Conservation (phyloP, 805 yeast genomes). For the Lipomyces starkeyi region DNA sequence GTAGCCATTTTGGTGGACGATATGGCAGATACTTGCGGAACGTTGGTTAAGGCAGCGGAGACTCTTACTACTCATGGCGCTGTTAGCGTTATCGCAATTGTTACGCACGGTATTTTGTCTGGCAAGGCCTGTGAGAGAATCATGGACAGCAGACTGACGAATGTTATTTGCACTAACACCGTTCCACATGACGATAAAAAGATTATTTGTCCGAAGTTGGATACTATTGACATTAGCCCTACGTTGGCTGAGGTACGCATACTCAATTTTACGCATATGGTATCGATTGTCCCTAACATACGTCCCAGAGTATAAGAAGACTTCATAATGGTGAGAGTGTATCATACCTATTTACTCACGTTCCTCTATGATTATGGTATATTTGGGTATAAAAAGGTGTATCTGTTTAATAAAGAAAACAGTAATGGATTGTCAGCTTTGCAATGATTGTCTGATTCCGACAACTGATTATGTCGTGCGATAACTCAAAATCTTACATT, state of each 20-base stretch:
- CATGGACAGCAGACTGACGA: slow-evolving; percentile 66
- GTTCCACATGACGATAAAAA: slow-evolving; percentile 78
- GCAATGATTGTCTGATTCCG: neutral
- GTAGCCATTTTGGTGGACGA: slow-evolving; percentile 90
- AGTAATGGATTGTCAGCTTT: neutral
- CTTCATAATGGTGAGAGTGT: slow-evolving; percentile 96
- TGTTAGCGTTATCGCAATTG: slow-evolving; percentile 84
- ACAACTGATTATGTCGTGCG: neutral
- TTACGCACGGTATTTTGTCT: slow-evolving; percentile 92
- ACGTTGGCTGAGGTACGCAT: slow-evolving; percentile 80
- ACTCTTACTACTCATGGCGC: slow-evolving; percentile 83
- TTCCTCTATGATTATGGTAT: slow-evolving; percentile 48
- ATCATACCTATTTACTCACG: slow-evolving; percentile 81
- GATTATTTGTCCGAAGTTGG: slow-evolving; percentile 68
- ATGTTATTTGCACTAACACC: slow-evolving; percentile 89
- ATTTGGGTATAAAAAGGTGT: neutral
- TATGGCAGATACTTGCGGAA: slow-evolving; percentile 99
- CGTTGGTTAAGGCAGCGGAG: slow-evolving; percentile 93
- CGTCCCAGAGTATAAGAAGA: slow-evolving; percentile 63
- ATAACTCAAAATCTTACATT: neutral
- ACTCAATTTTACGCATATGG: neutral
- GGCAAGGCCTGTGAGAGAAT: slow-evolving; percentile 81
- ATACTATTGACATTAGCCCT: slow-evolving; percentile 82
- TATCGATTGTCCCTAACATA: neutral
- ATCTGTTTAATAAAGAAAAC: neutral